These are phyloP conservation scores for Eragrostis curvula DNA, from an alignment of 176 grass and related monocot species.

Conservation along the genomic window DNA sequence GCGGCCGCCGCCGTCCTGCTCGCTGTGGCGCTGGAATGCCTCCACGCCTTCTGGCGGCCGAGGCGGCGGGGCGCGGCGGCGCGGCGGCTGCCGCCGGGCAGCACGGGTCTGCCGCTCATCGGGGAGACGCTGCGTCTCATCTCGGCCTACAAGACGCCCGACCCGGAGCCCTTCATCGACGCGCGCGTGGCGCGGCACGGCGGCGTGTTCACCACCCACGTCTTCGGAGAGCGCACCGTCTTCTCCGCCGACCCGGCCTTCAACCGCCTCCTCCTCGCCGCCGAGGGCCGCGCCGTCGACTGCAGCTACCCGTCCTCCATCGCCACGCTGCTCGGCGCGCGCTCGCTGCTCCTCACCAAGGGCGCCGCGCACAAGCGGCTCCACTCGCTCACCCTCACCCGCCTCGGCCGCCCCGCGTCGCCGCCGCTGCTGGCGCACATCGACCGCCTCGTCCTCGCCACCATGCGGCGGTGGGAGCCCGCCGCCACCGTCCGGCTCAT, in stretches of 20 bases:
- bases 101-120: conserved; percentile 69
- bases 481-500: conserved; percentile 68
- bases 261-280: conserved; percentile 74
- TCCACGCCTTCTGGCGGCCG: not conserved
- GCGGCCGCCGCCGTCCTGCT: not conserved
- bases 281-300: conserved; percentile 78
- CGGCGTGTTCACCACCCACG: conserved; percentile 76
- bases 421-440: conserved; percentile 68
- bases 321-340: conserved; percentile 73
- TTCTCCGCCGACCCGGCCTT: conserved; percentile 91
- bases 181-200: conserved; percentile 72
- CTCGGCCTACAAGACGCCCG: conserved; percentile 81
- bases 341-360: conserved; percentile 75
- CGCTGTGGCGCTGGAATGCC: conserved; percentile 8
- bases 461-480: conserved; percentile 62
- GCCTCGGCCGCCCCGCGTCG: conserved; percentile 70
- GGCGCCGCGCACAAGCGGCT: conserved; percentile 76
- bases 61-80: not conserved
- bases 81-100: conserved; percentile 80
- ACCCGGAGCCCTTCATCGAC: conserved; percentile 92
- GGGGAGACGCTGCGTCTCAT: conserved; percentile 93
- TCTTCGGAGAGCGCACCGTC: conserved; percentile 90
- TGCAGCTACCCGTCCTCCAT: conserved; percentile 98
- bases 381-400: conserved; percentile 85
- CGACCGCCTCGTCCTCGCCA: conserved; percentile 67